phyloP scores from a whole-genome alignment of 2,329 filamentous ascomycete genomes.

The Stagonosporopsis cucurbitacearum region DNA sequence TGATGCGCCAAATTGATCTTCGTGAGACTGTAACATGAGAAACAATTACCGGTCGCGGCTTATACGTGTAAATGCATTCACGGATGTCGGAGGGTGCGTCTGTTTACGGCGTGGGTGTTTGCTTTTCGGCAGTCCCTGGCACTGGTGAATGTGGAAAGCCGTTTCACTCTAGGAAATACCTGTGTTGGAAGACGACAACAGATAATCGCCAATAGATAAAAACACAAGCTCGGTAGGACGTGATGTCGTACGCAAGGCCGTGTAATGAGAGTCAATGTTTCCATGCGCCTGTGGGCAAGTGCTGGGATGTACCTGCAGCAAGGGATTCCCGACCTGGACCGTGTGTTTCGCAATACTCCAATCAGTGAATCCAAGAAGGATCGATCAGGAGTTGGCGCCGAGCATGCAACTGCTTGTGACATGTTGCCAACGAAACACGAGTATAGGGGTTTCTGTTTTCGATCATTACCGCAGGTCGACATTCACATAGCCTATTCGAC shows the following conservation, averaged over 20 bases:
- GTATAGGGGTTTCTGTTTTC: conserved; percentile 7
- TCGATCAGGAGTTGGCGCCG: conserved; percentile 9
- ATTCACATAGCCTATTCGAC: conserved; percentile 2
- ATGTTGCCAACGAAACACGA: conserved; percentile 14
- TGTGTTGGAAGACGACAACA: background rate
- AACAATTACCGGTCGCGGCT: conserved; percentile 9
- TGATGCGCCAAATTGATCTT: conserved; percentile 11
- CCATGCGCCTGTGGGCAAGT: conserved; percentile 8
- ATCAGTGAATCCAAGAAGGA: conserved; percentile 4
- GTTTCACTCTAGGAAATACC: conserved; percentile 5
- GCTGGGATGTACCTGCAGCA: conserved; percentile 19
- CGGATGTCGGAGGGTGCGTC: conserved; percentile 7
- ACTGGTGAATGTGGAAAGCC: conserved; percentile 1
- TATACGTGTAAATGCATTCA: conserved; percentile 16
- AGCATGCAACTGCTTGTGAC: conserved; percentile 13
- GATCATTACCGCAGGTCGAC: conserved; percentile 2
- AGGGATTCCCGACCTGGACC: conserved; percentile 4
- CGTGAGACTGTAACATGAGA: conserved; percentile 18
- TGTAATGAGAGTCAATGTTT: conserved; percentile 11
- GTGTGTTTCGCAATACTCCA: conserved; percentile 11
- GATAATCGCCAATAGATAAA: conserved; percentile 14
- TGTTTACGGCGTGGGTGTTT: conserved; percentile 13
- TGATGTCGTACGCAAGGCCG: conserved; percentile 16
- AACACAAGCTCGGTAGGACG: conserved; percentile 10
- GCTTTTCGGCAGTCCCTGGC: conserved; percentile 2